A percentile compares a stretch with the other conserved stretches of the same genome.
Conservation (phyloP, 2,329 filamentous ascomycete species). For the Trematosphaeria pertusa region DNA sequence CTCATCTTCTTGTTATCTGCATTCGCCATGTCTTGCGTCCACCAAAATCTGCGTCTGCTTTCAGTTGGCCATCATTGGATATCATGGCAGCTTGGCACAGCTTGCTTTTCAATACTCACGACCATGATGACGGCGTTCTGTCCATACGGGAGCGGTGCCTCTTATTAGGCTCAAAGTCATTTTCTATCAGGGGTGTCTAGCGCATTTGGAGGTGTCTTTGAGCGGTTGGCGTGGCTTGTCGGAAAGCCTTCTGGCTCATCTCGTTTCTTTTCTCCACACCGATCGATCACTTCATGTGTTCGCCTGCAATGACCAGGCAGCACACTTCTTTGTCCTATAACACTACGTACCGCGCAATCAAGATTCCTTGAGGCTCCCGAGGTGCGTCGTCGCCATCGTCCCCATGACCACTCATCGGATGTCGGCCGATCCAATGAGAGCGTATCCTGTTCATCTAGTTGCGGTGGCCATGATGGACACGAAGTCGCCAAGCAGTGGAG, state of each 20-base stretch:
- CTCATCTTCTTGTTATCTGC: conserved; percentile 10
- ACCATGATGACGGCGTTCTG: conserved; percentile 30
- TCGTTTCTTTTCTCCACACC: conserved; percentile 6
- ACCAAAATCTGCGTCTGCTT: conserved; percentile 12
- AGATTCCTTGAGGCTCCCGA: conserved; percentile 1
- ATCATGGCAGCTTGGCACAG: conserved; percentile 19
- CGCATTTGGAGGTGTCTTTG: conserved; percentile 26
- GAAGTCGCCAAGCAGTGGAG: not conserved
- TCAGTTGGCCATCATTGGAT: conserved; percentile 11
- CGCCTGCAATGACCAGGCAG: not conserved
- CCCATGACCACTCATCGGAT: not conserved
- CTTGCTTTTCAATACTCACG: conserved; percentile 24
- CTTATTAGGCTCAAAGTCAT: conserved; percentile 12
- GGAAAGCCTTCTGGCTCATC: not conserved
- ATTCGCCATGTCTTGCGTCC: conserved; percentile 6
- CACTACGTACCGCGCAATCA: conserved; percentile 10
- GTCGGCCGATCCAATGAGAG: not conserved
- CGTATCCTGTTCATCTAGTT: not conserved
- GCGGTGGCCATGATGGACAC: not conserved
- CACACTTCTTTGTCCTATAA: conserved; percentile 7
- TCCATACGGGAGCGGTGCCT: conserved; percentile 11
- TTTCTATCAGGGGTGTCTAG: conserved; percentile 19
- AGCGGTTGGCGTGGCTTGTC: conserved; percentile 10
- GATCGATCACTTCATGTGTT: conserved; percentile 2
- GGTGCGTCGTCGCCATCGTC: not conserved